Evolutionary conservation across 2,329 filamentous ascomycete genomes (phyloP).

Genomic region (Herpomyces periplanetae): DNA sequence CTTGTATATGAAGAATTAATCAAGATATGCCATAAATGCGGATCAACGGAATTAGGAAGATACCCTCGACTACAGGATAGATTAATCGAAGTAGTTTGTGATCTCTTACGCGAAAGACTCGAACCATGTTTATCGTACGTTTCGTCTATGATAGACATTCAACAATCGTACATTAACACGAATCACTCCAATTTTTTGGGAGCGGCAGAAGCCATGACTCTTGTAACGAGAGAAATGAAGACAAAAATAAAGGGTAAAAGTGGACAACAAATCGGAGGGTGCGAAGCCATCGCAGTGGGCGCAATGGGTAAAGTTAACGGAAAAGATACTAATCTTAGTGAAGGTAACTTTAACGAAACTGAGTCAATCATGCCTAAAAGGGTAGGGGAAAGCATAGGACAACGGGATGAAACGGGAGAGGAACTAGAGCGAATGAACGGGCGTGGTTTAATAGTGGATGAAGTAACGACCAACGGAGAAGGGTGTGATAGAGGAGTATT

Average conservation of each 20-base stretch:
- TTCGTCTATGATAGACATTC: constrained; percentile 82
- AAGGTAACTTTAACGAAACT: too few species aligned
- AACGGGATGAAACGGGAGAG: too few species aligned
- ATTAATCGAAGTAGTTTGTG: constrained; percentile 87
- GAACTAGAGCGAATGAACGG: too few species aligned
- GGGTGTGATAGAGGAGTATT: too few species aligned
- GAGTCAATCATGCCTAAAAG: too few species aligned
- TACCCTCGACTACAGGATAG: constrained; percentile 81
- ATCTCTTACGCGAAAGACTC: constrained; percentile 59
- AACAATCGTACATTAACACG: constrained; percentile 93
- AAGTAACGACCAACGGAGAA: too few species aligned
- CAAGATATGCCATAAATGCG: constrained; percentile 96
- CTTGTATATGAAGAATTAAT: constrained; percentile 94
- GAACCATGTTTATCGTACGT: constrained; percentile 68
- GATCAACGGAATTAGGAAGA: constrained; percentile 59
- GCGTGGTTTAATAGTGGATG: too few species aligned
- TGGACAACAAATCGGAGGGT: too few species aligned
- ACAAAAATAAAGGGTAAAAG: constrained; percentile 82
- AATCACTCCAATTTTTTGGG: constrained; percentile 96
- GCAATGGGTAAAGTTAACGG: constrained; percentile 44
- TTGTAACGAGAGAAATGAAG: constrained; percentile 73
- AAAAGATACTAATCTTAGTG: too few species aligned
- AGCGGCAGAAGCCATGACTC: constrained; percentile 82
- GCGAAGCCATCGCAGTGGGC: constrained; percentile 45
- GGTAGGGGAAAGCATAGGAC: too few species aligned